Conservation (phyloP, 75 land plant species). For the Chamaecyparis obtusa region DNA sequence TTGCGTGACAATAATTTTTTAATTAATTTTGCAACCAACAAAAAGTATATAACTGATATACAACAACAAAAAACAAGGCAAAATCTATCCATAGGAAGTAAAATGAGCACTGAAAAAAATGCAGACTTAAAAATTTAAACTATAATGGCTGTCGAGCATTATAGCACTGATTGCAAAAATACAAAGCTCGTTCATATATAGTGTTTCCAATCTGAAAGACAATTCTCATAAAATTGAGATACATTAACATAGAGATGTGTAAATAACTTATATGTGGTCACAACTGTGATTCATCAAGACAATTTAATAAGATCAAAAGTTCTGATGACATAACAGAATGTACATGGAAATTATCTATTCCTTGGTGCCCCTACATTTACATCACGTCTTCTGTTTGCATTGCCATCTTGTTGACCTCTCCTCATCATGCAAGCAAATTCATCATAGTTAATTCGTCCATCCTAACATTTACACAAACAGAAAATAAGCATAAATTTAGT, state of each 20-base stretch:
- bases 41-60: too few species aligned
- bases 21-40: background rate
- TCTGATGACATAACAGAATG: slow-evolving; percentile 3
- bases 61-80: background rate
- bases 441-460: slow-evolving; percentile 37
- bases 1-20: background rate
- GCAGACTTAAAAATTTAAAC: too few species aligned
- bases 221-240: background rate
- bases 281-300: background rate
- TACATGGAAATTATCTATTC: background rate
- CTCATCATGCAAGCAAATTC: slow-evolving; percentile 38
- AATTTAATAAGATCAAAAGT: background rate
- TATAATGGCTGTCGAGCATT: too few species aligned
- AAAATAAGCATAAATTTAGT: background rate
- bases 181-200: background rate
- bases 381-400: slow-evolving; percentile 16
- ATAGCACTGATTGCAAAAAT: too few species aligned
- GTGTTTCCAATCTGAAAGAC: background rate
- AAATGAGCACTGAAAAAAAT: too few species aligned
- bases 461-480: slow-evolving; percentile 19
- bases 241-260: background rate
- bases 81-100: background rate
- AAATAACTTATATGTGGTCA: background rate
- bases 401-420: slow-evolving; percentile 18
- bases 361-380: slow-evolving; percentile 22